These are phyloP conservation scores for Clavulina sp. DNA, from an alignment of 768 basidiomycete genomes.

Conservation along the genomic window DNA sequence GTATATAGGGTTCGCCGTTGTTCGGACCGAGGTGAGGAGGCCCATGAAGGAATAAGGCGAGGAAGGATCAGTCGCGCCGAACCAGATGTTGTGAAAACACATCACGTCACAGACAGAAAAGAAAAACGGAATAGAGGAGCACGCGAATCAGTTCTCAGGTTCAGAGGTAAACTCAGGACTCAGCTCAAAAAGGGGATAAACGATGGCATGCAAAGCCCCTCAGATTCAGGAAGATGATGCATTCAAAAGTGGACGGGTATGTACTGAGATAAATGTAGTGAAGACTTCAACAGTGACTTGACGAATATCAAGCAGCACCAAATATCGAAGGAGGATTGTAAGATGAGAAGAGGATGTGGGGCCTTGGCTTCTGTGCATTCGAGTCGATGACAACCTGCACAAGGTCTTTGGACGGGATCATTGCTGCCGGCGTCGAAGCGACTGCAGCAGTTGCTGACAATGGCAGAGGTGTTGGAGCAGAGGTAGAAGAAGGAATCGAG, in stretches of 20 bases:
- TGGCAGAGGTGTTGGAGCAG: constrained; percentile 13
- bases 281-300: background rate
- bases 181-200: too few relatives aligned
- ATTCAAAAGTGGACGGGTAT: too few relatives aligned
- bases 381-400: constrained; percentile 16
- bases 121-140: background rate
- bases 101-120: background rate
- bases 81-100: too few relatives aligned
- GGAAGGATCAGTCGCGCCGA: background rate
- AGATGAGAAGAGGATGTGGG: constrained; percentile 17
- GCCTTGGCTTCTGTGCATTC: constrained; percentile 24
- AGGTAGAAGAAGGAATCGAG: constrained; percentile 8
- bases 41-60: background rate
- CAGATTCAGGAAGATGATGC: too few relatives aligned
- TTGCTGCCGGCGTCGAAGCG: constrained; percentile 5
- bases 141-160: background rate
- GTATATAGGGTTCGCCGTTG: background rate
- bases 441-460: constrained; percentile 14
- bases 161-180: background rate
- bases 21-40: background rate
- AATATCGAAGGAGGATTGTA: constrained; percentile 55
- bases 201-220: too few relatives aligned
- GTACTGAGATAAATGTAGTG: too few relatives aligned
- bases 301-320: constrained; percentile 36
- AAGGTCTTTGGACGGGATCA: constrained; percentile 13